Conservation (phyloP, 208 protist genomes). For the Strigomonas culicis region DNA sequence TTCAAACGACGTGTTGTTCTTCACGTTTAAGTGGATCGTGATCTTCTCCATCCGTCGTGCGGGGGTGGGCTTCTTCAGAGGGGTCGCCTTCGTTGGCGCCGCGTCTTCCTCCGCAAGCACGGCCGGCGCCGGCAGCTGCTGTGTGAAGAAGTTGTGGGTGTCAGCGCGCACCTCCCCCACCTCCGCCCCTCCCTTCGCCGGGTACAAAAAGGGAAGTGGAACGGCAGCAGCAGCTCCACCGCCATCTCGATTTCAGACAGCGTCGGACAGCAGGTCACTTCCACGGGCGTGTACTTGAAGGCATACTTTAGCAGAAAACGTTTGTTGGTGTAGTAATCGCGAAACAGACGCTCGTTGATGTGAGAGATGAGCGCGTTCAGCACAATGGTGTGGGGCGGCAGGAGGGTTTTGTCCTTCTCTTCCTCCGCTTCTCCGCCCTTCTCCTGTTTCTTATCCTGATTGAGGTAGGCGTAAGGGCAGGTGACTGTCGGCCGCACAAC, state of each 20-base stretch:
- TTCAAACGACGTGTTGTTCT: conserved; percentile 79
- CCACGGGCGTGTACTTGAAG: conserved; percentile 61
- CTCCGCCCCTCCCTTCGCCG: background rate
- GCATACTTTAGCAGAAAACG: conserved; percentile 61
- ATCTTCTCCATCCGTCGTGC: conserved; percentile 34
- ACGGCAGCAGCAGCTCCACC: conserved; percentile 35
- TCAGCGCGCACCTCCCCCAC: background rate
- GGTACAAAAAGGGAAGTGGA: conserved; percentile 48
- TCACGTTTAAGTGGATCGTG: conserved; percentile 58
- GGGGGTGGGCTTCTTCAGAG: conserved; percentile 1
- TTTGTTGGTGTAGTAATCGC: conserved; percentile 45
- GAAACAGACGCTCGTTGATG: conserved; percentile 72
- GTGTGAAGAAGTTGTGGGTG: conserved; percentile 1
- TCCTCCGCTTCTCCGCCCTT: conserved; percentile 7
- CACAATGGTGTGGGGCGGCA: conserved; percentile 54
- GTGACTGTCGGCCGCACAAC: conserved; percentile 20
- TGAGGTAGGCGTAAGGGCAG: conserved; percentile 6
- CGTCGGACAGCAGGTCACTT: conserved; percentile 84
- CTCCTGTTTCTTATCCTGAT: background rate
- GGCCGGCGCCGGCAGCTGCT: conserved; percentile 19
- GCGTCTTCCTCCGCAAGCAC: too few relatives aligned
- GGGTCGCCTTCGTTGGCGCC: too few relatives aligned
- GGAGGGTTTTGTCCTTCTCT: conserved; percentile 6
- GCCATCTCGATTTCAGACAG: conserved; percentile 62
- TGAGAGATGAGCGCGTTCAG: conserved; percentile 72